Conservation (phyloP, 176 grass and related monocot species). For the Carex littledalei region DNA sequence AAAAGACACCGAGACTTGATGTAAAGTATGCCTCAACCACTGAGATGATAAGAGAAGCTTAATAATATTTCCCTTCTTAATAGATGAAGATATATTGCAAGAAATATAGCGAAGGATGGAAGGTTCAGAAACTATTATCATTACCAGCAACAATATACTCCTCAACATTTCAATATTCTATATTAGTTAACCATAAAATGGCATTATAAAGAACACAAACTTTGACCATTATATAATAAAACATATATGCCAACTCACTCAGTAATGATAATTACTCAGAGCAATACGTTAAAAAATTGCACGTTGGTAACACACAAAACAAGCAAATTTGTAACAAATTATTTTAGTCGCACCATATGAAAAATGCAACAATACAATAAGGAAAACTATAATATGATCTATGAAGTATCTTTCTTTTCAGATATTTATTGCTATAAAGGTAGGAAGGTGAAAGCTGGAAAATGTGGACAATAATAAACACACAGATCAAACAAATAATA, state of each 20-base stretch:
- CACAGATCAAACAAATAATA: constrained; percentile 1
- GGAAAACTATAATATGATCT: not conserved
- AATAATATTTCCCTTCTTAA: not conserved
- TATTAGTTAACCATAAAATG: not conserved
- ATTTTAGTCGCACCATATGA: not conserved
- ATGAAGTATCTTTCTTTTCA: not conserved
- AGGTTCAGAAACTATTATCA: not conserved
- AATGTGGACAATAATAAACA: not conserved
- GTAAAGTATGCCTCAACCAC: not conserved
- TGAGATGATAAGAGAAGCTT: not conserved
- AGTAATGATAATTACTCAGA: not conserved
- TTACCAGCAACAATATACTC: not conserved
- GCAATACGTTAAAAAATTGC: not conserved
- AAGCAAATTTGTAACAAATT: not conserved
- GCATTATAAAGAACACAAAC: not conserved
- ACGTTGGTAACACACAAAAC: not conserved
- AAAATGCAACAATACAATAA: not conserved
- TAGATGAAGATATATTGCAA: not conserved
- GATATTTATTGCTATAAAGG: not conserved
- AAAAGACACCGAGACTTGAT: not conserved
- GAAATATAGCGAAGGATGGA: not conserved
- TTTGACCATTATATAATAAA: not conserved
- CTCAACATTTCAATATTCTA: not conserved
- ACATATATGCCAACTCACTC: not conserved
- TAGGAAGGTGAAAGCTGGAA: not conserved